phyloP scores from a whole-genome alignment of 805 yeast species.

The Saccharomycopsis guyanensis region DNA sequence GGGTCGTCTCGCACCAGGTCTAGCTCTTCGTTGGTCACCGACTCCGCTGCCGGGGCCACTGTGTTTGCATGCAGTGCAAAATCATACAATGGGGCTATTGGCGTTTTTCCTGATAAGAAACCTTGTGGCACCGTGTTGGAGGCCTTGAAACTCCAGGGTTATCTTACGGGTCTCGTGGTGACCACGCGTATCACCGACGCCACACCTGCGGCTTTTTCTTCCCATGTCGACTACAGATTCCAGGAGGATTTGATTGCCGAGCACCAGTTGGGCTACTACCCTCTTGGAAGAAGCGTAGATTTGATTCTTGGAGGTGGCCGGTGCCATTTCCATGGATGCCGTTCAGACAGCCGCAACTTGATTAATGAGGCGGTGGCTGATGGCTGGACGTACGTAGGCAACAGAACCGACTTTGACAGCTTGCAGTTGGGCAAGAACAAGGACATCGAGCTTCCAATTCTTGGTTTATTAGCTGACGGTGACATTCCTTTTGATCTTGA shows the following conservation, averaged over 20 bases:
- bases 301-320: constrained; percentile 89
- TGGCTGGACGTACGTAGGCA: constrained; percentile 62
- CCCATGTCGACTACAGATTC: constrained; percentile 69
- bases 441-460: constrained; percentile 60
- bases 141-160: constrained; percentile 77
- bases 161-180: constrained; percentile 81
- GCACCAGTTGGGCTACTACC: constrained; percentile 77
- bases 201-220: constrained; percentile 83
- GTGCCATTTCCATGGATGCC: constrained; percentile 71
- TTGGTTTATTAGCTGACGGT: constrained; percentile 65
- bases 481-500: constrained; percentile 86
- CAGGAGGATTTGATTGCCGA: constrained; percentile 83
- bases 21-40: constrained; percentile 70
- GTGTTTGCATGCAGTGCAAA: constrained; percentile 83
- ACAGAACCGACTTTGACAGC: constrained; percentile 50
- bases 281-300: constrained; percentile 74
- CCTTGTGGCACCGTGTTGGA: constrained; percentile 89
- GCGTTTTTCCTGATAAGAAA: constrained; percentile 56
- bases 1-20: constrained; percentile 86
- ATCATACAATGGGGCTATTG: constrained; percentile 86
- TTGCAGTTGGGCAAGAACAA: constrained; percentile 48
- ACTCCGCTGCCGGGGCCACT: constrained; percentile 96
- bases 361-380: constrained; percentile 49
- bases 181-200: constrained; percentile 93
- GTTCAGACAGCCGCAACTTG: constrained; percentile 64